phyloP scores from a whole-genome alignment of 1,284 basidiomycete genomes.

The Coriolopsis trogii region DNA sequence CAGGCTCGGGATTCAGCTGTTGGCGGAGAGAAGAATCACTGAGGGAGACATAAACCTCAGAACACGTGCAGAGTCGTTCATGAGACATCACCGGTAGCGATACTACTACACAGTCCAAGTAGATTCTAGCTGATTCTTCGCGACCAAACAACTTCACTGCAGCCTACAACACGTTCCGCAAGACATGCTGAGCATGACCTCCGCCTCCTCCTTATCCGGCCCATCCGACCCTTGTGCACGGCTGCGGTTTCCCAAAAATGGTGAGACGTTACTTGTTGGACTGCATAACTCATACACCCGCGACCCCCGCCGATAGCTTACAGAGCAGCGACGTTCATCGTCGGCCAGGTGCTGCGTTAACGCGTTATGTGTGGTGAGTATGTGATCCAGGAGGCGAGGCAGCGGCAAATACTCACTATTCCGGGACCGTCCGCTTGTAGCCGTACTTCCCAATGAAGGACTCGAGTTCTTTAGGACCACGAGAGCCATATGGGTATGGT shows the following conservation, averaged over 20 bases:
- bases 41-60: too few species aligned
- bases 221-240: background rate
- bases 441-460: slow-evolving; percentile 78
- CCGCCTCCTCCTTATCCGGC: background rate
- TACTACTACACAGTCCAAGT: too few species aligned
- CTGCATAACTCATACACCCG: slow-evolving; percentile 24
- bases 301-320: slow-evolving; percentile 10
- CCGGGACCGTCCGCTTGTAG: slow-evolving; percentile 68
- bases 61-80: too few species aligned
- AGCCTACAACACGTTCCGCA: background rate
- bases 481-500: slow-evolving; percentile 88
- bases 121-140: too few species aligned
- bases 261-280: slow-evolving; percentile 1
- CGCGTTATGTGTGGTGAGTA: background rate
- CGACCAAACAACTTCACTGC: too few species aligned
- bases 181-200: background rate
- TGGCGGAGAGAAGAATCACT: too few species aligned
- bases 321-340: slow-evolving; percentile 27
- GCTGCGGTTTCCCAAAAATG: background rate
- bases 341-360: slow-evolving; percentile 27
- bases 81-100: too few species aligned
- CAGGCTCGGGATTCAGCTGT: too few species aligned
- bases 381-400: background rate
- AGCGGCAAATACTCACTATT: slow-evolving; percentile 64
- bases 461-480: slow-evolving; percentile 87